Percentiles rank a stretch among this genome's conserved stretches.
These are phyloP conservation scores for Chrysanthemum seticuspe DNA, from an alignment of 129 eudicot genomes.

Conservation along the genomic window DNA sequence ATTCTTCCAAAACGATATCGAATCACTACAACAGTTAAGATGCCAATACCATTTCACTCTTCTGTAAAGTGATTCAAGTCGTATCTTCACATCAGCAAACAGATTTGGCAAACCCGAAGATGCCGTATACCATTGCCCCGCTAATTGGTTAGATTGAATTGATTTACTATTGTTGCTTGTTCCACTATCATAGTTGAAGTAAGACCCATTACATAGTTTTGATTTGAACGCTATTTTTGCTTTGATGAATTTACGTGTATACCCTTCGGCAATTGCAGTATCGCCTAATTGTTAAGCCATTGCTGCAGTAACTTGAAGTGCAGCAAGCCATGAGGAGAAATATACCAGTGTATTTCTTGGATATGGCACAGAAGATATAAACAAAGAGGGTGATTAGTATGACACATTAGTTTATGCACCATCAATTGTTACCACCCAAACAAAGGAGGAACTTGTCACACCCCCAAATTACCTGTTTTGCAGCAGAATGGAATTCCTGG, in stretches of 20 bases:
- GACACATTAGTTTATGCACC: too few species aligned
- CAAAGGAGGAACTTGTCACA: too few species aligned
- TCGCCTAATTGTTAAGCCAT: constrained; percentile 93
- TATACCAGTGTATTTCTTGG: too few species aligned
- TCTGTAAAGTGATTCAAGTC: constrained; percentile 50
- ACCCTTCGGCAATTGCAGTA: constrained; percentile 56
- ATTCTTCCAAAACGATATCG: not conserved
- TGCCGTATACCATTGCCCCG: constrained; percentile 98
- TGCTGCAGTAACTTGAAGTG: constrained; percentile 93
- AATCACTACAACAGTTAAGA: too few species aligned
- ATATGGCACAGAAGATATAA: too few species aligned
- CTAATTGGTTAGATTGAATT: constrained; percentile 90
- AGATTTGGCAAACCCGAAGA: constrained; percentile 84
- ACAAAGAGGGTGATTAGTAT: too few species aligned
- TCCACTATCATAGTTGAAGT: constrained; percentile 92
- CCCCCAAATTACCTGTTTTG: too few species aligned
- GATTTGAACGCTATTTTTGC: constrained; percentile 68
- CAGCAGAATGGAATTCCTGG: too few species aligned
- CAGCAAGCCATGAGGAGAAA: constrained; percentile 94
- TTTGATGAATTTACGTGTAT: constrained; percentile 52
- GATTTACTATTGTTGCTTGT: constrained; percentile 90
- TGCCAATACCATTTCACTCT: constrained; percentile 63
- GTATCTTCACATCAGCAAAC: constrained; percentile 62
- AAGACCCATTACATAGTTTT: constrained; percentile 88
- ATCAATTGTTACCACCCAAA: too few species aligned